These are phyloP conservation scores for Metschnikowia corniflorae DNA, from an alignment of 805 yeast species.

Conservation along the genomic window DNA sequence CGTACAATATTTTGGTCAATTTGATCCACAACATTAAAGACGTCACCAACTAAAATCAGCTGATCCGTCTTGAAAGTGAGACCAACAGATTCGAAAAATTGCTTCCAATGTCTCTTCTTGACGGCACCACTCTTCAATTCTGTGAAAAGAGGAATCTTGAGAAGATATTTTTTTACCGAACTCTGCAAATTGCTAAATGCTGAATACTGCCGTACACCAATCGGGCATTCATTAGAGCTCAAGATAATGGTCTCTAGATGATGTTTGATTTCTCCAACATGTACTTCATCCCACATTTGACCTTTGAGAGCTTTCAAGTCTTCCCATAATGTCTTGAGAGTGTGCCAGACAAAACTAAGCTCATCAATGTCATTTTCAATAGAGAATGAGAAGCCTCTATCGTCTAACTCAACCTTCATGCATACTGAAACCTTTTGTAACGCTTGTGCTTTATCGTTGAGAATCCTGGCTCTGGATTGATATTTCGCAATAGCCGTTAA, in stretches of 20 bases:
- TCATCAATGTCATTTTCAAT: slow-evolving; percentile 51
- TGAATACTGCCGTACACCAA: slow-evolving; percentile 58
- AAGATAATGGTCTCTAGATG: slow-evolving; percentile 49
- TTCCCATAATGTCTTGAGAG: slow-evolving; percentile 51
- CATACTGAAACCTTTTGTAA: slow-evolving; percentile 19
- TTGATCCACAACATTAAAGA: slow-evolving; percentile 54
- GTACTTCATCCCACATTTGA: slow-evolving; percentile 48
- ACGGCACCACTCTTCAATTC: slow-evolving; percentile 56
- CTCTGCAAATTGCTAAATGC: slow-evolving; percentile 62
- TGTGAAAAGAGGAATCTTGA: slow-evolving; percentile 35
- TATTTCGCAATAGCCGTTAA: slow-evolving; percentile 32
- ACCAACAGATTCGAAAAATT: slow-evolving; percentile 36
- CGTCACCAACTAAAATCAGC: slow-evolving; percentile 49
- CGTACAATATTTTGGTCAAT: slow-evolving; percentile 46
- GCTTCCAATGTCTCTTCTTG: slow-evolving; percentile 65
- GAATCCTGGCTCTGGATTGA: slow-evolving; percentile 25
- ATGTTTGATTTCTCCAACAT: slow-evolving; percentile 42
- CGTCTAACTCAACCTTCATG: slow-evolving; percentile 31
- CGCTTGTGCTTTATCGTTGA: slow-evolving; percentile 1
- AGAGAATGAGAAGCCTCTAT: slow-evolving; percentile 25
- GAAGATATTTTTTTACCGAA: slow-evolving; percentile 38
- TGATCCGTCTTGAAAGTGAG: slow-evolving; percentile 18
- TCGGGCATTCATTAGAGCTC: slow-evolving; percentile 50
- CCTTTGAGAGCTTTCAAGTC: slow-evolving; percentile 41
- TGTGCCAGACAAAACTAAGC: slow-evolving; percentile 59